These are phyloP conservation scores for Bondarzewia mesenterica DNA, from an alignment of 1,284 basidiomycete species.

Conservation along the genomic window DNA sequence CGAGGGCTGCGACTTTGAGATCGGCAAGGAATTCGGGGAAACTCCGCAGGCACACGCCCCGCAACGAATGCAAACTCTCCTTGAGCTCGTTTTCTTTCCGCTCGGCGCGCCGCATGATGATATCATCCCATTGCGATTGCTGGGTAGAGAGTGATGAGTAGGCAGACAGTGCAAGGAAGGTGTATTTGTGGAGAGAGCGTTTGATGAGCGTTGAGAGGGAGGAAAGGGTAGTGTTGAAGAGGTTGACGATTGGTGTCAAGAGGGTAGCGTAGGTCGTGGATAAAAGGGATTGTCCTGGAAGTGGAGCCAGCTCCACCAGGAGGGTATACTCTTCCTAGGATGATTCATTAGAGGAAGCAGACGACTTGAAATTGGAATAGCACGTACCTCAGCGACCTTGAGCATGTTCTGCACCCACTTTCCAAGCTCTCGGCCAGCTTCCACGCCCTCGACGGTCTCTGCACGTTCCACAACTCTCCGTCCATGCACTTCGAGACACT, in stretches of 20 bases:
- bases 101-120: slow-evolving; percentile 40
- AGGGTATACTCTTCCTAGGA: slow-evolving; percentile 54
- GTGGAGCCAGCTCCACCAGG: slow-evolving; percentile 51
- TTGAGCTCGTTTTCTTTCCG: slow-evolving; percentile 60
- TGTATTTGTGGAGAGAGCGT: slow-evolving; percentile 76
- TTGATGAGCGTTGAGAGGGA: slow-evolving; percentile 66
- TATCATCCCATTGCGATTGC: slow-evolving; percentile 57
- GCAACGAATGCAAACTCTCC: slow-evolving; percentile 55
- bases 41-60: slow-evolving; percentile 62
- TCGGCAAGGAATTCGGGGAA: slow-evolving; percentile 78
- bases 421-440: slow-evolving; percentile 59
- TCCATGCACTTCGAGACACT: slow-evolving; percentile 62
- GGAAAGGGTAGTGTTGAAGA: slow-evolving; percentile 54
- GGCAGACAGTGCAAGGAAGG: slow-evolving; percentile 69
- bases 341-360: neutral
- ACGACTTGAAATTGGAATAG: too few species aligned
- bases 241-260: slow-evolving; percentile 50
- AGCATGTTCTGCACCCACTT: slow-evolving; percentile 57
- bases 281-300: slow-evolving; percentile 39
- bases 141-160: slow-evolving; percentile 47
- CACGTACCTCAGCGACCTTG: slow-evolving; percentile 51
- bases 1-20: slow-evolving; percentile 51
- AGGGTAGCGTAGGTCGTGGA: slow-evolving; percentile 52
- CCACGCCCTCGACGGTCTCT: slow-evolving; percentile 54
- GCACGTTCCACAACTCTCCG: slow-evolving; percentile 60